Evolutionary conservation across 257 asterid species (phyloP).

Genomic region (Scutellaria baicalensis): DNA sequence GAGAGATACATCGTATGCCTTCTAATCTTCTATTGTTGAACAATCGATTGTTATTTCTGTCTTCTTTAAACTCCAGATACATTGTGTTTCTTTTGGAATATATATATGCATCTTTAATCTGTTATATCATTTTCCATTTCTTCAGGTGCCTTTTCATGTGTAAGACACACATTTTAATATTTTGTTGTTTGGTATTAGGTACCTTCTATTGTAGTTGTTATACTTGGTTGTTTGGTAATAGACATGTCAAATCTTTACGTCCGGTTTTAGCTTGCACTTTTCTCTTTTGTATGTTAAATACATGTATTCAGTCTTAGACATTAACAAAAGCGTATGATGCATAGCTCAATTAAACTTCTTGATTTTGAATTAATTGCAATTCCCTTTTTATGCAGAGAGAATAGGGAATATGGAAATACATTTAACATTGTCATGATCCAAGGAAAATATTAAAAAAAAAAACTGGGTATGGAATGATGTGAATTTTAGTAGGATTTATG

Average conservation of each 20-base stretch:
- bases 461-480: neutral
- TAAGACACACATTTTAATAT: neutral
- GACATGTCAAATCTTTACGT: too few relatives aligned
- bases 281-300: neutral
- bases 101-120: neutral
- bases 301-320: neutral
- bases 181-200: neutral
- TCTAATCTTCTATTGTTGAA: neutral
- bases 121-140: too few relatives aligned
- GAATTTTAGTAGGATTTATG: neutral
- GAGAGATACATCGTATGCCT: constrained; percentile 78
- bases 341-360: neutral
- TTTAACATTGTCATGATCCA: neutral
- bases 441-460: too few relatives aligned
- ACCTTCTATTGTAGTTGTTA: too few relatives aligned
- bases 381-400: neutral
- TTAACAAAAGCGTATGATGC: neutral
- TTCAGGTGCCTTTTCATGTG: neutral
- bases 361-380: too few relatives aligned
- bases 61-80: neutral
- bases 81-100: neutral
- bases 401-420: neutral
- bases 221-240: too few relatives aligned
- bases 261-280: too few relatives aligned
- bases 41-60: neutral